Conservation (phyloP, 1,284 basidiomycete genomes). For the Quambalaria eucalypti region DNA sequence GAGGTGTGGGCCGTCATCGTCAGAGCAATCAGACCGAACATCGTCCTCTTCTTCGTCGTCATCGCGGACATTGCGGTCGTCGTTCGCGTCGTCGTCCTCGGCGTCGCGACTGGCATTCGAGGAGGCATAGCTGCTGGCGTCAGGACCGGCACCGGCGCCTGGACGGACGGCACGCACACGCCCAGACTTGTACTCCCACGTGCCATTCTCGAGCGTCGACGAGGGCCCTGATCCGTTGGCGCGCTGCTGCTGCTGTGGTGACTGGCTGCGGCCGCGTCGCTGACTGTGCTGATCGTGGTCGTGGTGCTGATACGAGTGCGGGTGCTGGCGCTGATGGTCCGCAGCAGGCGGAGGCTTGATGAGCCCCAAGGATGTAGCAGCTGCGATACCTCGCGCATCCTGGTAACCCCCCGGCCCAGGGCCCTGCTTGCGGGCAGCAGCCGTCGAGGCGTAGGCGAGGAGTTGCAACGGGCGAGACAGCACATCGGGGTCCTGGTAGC, state of each 20-base stretch:
- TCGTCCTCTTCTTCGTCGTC: constrained; percentile 26
- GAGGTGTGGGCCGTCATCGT: not conserved
- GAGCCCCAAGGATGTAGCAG: constrained; percentile 30
- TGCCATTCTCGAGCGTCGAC: not conserved
- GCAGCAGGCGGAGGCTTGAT: too few species aligned
- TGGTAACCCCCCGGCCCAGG: constrained; percentile 15
- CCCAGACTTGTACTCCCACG: not conserved
- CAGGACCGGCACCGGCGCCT: not conserved
- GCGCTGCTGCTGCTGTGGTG: not conserved
- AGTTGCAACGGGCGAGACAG: constrained; percentile 32
- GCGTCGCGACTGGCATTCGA: constrained; percentile 1
- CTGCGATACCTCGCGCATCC: constrained; percentile 17
- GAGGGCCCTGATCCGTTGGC: too few species aligned
- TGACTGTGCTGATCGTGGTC: too few species aligned
- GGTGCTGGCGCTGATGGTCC: too few species aligned
- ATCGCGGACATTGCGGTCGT: too few species aligned
- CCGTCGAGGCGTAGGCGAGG: constrained; percentile 31
- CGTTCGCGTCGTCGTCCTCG: constrained; percentile 25
- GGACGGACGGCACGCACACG: not conserved
- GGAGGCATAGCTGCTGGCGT: not conserved
- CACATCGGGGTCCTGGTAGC: constrained; percentile 26
- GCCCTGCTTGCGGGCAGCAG: constrained; percentile 20
- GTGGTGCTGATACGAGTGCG: too few species aligned
- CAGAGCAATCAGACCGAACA: not conserved
- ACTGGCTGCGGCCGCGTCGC: not conserved